Evolutionary conservation across 768 basidiomycete genomes (phyloP).

Genomic region (Tricholoma sp.): DNA sequence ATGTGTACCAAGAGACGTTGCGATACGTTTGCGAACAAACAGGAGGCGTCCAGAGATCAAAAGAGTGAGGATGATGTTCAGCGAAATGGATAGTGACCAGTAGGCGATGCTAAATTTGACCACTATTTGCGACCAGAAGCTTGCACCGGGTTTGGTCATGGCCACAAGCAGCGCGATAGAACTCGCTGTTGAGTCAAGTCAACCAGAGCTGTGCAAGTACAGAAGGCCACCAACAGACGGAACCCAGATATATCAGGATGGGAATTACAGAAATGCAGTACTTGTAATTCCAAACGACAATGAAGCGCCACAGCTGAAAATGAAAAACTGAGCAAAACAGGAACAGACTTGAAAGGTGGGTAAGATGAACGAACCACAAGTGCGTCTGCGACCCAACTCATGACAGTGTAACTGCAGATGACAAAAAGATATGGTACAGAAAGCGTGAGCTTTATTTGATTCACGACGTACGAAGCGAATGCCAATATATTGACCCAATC

Average conservation of each 20-base stretch:
- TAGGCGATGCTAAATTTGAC: constrained; percentile 32
- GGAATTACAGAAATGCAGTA: not conserved
- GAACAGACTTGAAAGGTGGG: not conserved
- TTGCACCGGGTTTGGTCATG: constrained; percentile 2
- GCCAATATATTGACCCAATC: constrained; percentile 3
- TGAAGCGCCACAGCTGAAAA: not conserved
- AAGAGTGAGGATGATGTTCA: constrained; percentile 33
- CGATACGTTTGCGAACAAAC: constrained; percentile 18
- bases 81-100: constrained; percentile 28
- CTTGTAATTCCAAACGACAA: not conserved
- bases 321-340: not conserved
- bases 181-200: not conserved
- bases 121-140: not conserved
- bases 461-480: not conserved
- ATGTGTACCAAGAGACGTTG: constrained; percentile 17
- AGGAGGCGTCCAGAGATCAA: constrained; percentile 34
- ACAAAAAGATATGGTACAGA: not conserved
- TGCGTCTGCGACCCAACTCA: not conserved
- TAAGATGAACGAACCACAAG: not conserved
- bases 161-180: not conserved
- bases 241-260: not conserved
- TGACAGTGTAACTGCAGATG: not conserved
- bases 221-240: not conserved
- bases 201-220: not conserved
- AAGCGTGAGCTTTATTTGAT: not conserved